Evolutionary conservation across 345 rosid genomes (phyloP), one percentile per base, ranked within the genome.

Genomic region (Euphorbia lathyris): DNA sequence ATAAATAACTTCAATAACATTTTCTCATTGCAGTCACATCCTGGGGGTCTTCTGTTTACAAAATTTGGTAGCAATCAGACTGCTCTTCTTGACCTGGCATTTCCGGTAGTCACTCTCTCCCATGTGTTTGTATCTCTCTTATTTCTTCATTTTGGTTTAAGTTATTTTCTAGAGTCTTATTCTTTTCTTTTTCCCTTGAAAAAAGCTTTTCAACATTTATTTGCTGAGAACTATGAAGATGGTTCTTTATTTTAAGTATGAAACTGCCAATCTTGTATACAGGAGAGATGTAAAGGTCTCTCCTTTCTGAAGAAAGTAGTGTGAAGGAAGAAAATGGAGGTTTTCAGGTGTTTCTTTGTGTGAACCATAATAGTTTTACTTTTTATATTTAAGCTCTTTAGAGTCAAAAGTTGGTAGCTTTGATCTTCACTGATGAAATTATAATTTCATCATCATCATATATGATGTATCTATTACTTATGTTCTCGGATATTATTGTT

Each of bases 51-150:
- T 45, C 86, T 91, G 68, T 86, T 93, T 84, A 93, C 91, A 58
- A 90, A 87, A 81, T 89, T 90, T 68, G 91, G 92, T 48, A 79
- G 94, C 87, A 87, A 83, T 75, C 94, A 87, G 75, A 90, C 90
- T 50, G 93, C 92, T 80, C 89, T 90, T 70, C 93, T 93, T 67
- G 98, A 87, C 77, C 80, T 93, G 83, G 87, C 90, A 72, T 90
- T 90, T 79, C 97, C 96, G 78, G 97, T 93, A 85, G 73, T 69
- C 40, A 53, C 56, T 53, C 58, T 69, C 10, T 68, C 67, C 50
- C 10, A 23, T 62, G 13, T 48, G 61, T 61, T 38, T 38, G 14
- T 17, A 38, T 52, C 38, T 52, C 34, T 5, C 30, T n/a, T 12
- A 1, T 59, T 50, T 45, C 14, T 1, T 57, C 23, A 11, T 30